phyloP scores from a whole-genome alignment of 805 yeast genomes.

The Candida pseudoglaebosa region DNA sequence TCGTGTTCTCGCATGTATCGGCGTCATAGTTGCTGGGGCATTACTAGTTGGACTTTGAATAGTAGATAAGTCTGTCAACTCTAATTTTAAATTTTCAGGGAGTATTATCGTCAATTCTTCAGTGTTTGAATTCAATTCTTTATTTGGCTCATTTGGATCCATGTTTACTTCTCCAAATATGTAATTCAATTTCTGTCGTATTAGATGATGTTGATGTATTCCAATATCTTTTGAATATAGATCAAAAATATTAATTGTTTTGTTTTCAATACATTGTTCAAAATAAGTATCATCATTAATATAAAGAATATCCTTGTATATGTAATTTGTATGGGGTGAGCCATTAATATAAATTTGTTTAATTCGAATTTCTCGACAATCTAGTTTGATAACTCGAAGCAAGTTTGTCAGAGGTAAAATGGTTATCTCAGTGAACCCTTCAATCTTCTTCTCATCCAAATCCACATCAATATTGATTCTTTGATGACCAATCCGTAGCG shows the following conservation, averaged over 20 bases:
- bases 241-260: slow-evolving; percentile 37
- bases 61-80: slow-evolving; percentile 29
- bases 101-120: slow-evolving; percentile 62
- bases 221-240: slow-evolving; percentile 36
- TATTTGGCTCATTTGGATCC: slow-evolving; percentile 19
- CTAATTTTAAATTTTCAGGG: slow-evolving; percentile 64
- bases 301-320: slow-evolving; percentile 51
- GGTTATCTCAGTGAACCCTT: slow-evolving; percentile 80
- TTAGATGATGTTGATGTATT: slow-evolving; percentile 56
- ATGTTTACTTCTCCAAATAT: slow-evolving; percentile 46
- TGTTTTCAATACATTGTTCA: slow-evolving; percentile 21
- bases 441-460: slow-evolving; percentile 51
- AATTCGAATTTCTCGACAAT: slow-evolving; percentile 73
- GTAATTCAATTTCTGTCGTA: slow-evolving; percentile 49
- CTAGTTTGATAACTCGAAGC: slow-evolving; percentile 61
- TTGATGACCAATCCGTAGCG: slow-evolving; percentile 80
- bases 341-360: slow-evolving; percentile 58
- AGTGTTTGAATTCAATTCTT: slow-evolving; percentile 31
- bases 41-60: slow-evolving; percentile 25
- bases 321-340: slow-evolving; percentile 51
- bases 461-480: slow-evolving; percentile 78
- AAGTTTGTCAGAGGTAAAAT: slow-evolving; percentile 64
- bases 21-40: slow-evolving; percentile 28
- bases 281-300: slow-evolving; percentile 30
- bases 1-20: slow-evolving; percentile 30